Evolutionary conservation across 2,329 filamentous ascomycete species (phyloP).

Genomic region (Fusarium virguliforme): DNA sequence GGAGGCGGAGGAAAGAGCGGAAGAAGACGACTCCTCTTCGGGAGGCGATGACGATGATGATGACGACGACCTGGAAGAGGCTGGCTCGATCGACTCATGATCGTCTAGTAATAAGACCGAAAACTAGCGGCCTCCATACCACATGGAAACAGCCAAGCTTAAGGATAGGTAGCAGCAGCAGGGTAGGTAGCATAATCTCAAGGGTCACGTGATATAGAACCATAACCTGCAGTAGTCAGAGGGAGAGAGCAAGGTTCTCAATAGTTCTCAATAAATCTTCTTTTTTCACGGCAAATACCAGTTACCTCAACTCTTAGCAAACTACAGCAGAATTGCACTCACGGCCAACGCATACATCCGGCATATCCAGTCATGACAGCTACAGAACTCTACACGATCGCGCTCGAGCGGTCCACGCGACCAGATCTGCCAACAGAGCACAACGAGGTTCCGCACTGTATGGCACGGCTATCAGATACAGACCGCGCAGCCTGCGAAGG

Average conservation of each 20-base stretch:
- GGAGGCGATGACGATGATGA: not conserved
- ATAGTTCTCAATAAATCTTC: not conserved
- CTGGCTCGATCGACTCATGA: not conserved
- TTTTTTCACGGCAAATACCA: not conserved
- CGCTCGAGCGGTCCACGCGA: conserved; percentile 6
- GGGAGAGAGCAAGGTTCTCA: not conserved
- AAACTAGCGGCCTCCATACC: no score
- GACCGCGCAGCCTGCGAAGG: not conserved
- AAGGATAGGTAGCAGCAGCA: not conserved
- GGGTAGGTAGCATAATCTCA: not conserved
- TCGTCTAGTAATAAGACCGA: not conserved
- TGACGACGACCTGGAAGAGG: not conserved
- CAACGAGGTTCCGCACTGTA: not conserved
- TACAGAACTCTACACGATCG: not conserved
- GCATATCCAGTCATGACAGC: not conserved
- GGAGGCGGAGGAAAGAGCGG: no score
- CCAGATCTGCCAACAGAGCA: conserved; percentile 1
- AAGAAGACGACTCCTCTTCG: no score
- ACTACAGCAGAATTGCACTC: not conserved
- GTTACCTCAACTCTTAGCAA: not conserved
- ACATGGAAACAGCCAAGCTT: no score
- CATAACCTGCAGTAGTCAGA: not conserved
- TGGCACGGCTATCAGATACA: not conserved
- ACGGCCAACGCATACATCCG: not conserved
- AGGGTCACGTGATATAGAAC: not conserved